Evolutionary conservation across 805 yeast genomes (phyloP).

Genomic region (Starmerella bombi): DNA sequence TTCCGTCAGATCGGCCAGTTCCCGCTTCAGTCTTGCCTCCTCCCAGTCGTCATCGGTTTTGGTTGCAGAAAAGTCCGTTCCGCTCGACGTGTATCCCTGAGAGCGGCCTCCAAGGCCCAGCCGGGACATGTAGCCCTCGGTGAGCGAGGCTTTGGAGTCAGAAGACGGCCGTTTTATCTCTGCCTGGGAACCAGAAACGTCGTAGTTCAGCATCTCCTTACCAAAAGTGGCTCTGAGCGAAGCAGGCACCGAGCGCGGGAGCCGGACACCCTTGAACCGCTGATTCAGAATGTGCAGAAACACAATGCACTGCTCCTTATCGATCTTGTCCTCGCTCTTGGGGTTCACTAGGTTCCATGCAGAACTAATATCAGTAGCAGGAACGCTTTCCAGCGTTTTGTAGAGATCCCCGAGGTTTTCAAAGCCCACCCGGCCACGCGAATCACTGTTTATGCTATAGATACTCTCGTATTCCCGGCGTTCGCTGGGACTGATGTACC

Average conservation of each 20-base stretch:
- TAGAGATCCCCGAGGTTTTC: slow-evolving; percentile 59
- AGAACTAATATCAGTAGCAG: slow-evolving; percentile 68
- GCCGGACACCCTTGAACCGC: slow-evolving; percentile 66
- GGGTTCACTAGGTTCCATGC: slow-evolving; percentile 97
- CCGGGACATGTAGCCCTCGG: slow-evolving; percentile 26
- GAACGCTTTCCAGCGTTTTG: slow-evolving; percentile 54
- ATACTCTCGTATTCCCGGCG: slow-evolving; percentile 64
- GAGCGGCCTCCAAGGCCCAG: slow-evolving; percentile 32
- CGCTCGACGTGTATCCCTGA: slow-evolving; percentile 23
- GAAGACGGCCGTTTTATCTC: slow-evolving; percentile 24
- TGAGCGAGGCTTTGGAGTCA: slow-evolving; percentile 20
- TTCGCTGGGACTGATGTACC: slow-evolving; percentile 93
- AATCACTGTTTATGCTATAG: slow-evolving; percentile 60
- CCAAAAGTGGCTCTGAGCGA: slow-evolving; percentile 82
- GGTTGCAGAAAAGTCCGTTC: slow-evolving; percentile 41
- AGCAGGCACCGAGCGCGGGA: slow-evolving; percentile 92
- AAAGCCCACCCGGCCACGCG: slow-evolving; percentile 66
- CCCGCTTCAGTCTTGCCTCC: slow-evolving; percentile 67
- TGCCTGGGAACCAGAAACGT: slow-evolving; percentile 37
- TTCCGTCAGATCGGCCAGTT: slow-evolving; percentile 58
- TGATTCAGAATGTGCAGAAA: slow-evolving; percentile 85
- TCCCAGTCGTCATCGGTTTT: slow-evolving; percentile 84
- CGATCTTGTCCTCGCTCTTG: slow-evolving; percentile 70
- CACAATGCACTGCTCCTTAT: slow-evolving; percentile 82
- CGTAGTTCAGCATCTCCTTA: slow-evolving; percentile 64